Evolutionary conservation across 2,329 filamentous ascomycete species (phyloP).

Genomic region (Paecilomyces sp.): DNA sequence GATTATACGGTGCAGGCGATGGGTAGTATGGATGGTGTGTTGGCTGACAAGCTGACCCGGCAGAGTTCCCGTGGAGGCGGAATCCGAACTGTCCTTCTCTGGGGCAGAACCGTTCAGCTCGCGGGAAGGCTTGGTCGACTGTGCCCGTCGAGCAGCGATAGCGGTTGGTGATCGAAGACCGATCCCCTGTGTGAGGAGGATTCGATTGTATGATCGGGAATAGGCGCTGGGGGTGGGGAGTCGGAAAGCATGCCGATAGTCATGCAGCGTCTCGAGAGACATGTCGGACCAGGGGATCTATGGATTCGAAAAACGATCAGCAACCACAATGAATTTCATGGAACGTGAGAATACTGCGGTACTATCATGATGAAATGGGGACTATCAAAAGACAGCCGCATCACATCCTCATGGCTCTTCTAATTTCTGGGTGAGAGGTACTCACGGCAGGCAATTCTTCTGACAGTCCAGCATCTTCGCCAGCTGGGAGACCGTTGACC

Average conservation of each 20-base stretch:
- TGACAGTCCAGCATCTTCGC: conserved; percentile 7
- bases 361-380: conserved; percentile 6
- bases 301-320: conserved; percentile 3
- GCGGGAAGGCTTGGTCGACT: conserved; percentile 1
- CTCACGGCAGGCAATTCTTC: conserved; percentile 3
- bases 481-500: conserved; percentile 4
- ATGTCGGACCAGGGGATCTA: conserved; percentile 39
- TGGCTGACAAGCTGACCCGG: conserved; percentile 1
- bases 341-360: too few relatives aligned
- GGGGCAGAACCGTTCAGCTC: neutral
- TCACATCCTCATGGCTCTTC: neutral
- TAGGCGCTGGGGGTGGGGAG: conserved; percentile 38
- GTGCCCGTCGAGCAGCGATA: conserved; percentile 31
- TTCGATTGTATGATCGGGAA: conserved; percentile 37
- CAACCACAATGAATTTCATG: neutral
- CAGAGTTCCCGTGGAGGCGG: neutral
- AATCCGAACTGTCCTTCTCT: neutral
- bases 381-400: neutral
- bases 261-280: conserved; percentile 38
- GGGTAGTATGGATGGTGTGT: conserved; percentile 3
- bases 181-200: conserved; percentile 39
- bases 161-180: conserved; percentile 39
- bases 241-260: conserved; percentile 42
- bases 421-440: conserved; percentile 1
- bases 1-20: conserved; percentile 19